Evolutionary conservation across 2,329 filamentous ascomycete genomes (phyloP).

Genomic region (Truncatella angustata): DNA sequence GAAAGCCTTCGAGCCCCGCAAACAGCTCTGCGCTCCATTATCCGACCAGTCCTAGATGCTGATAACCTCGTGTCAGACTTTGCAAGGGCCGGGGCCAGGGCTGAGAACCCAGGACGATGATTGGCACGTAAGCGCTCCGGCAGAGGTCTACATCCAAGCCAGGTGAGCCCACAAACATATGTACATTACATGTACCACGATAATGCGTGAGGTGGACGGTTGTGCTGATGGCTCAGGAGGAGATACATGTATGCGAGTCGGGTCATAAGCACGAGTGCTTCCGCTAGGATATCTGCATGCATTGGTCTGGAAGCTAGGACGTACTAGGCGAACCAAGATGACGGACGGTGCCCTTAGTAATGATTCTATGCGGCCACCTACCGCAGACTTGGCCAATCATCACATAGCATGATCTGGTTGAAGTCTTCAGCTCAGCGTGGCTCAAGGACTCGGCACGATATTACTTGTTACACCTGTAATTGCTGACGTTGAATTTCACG

Average conservation of each 20-base stretch:
- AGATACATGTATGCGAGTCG: too few species aligned
- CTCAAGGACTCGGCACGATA: not conserved
- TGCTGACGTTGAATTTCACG: too few species aligned
- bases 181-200: too few species aligned
- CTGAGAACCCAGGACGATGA: slow-evolving; percentile 2
- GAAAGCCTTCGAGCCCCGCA: not conserved
- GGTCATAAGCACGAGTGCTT: too few species aligned
- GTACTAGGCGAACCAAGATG: not conserved
- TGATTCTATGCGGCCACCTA: not conserved
- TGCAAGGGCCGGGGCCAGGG: not conserved
- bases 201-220: too few species aligned
- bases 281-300: not conserved
- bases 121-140: slow-evolving; percentile 7
- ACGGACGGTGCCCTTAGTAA: not conserved
- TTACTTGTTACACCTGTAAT: too few species aligned
- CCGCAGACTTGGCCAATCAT: not conserved
- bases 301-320: not conserved
- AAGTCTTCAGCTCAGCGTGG: not conserved
- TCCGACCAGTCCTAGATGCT: not conserved
- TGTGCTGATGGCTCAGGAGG: too few species aligned
- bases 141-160: not conserved
- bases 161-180: not conserved
- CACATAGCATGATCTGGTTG: too few species aligned
- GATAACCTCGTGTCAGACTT: slow-evolving; percentile 7
- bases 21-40: too few species aligned